phyloP scores from a whole-genome alignment of 1,139 yeast species.

The Zygoascus sp. region DNA sequence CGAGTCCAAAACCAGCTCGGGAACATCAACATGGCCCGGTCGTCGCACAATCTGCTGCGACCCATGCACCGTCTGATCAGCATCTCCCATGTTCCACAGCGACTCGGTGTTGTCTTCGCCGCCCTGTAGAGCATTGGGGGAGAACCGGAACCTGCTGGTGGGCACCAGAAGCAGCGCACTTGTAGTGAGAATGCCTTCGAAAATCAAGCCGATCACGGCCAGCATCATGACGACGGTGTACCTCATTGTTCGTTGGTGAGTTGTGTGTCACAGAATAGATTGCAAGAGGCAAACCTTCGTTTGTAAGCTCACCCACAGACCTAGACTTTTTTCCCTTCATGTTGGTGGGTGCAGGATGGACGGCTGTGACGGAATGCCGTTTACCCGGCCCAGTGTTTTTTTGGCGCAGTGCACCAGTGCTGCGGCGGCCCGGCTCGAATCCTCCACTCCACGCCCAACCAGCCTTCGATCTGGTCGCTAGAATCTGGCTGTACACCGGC shows the following conservation, averaged over 20 bases:
- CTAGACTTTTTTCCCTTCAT: too few relatives aligned
- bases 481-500: too few relatives aligned
- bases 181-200: slow-evolving; percentile 6
- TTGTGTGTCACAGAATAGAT: too few relatives aligned
- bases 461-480: too few relatives aligned
- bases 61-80: slow-evolving; percentile 5
- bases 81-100: slow-evolving; percentile 20
- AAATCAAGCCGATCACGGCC: slow-evolving; percentile 4
- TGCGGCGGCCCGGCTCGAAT: too few relatives aligned
- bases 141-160: slow-evolving; percentile 8
- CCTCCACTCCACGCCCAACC: too few relatives aligned
- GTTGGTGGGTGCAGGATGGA: too few relatives aligned
- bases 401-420: too few relatives aligned
- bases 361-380: too few relatives aligned
- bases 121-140: slow-evolving; percentile 3
- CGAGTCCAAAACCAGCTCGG: slow-evolving; percentile 2
- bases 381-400: too few relatives aligned
- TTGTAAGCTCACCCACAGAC: too few relatives aligned
- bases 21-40: slow-evolving; percentile 3
- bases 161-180: slow-evolving; percentile 7
- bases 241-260: background rate
- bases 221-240: slow-evolving; percentile 4
- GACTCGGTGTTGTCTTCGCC: slow-evolving; percentile 14
- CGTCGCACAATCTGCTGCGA: slow-evolving; percentile 1
- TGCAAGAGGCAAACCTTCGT: too few relatives aligned